A percentile compares a stretch with the other conserved stretches of the same genome.
Conservation (phyloP, 768 basidiomycete genomes). For the Omphalotus guepiniiformis region DNA sequence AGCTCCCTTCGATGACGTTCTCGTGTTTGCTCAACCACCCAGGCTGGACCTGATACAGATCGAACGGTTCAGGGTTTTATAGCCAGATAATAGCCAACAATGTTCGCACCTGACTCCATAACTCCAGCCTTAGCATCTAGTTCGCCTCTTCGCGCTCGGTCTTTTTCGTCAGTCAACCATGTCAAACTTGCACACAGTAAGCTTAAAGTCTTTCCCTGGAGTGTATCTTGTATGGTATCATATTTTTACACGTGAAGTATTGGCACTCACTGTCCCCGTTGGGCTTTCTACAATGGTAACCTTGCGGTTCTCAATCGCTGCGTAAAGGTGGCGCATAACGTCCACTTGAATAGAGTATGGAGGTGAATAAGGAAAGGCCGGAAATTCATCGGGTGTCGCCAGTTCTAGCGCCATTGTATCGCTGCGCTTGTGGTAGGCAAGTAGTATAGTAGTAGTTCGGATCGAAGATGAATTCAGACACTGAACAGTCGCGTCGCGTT, state of each 20-base stretch:
- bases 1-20: constrained; percentile 61
- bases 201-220: constrained; percentile 82
- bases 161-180: constrained; percentile 69
- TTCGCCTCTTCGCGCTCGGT: constrained; percentile 65
- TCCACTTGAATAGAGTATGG: constrained; percentile 84
- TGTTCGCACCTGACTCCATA: constrained; percentile 23
- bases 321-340: constrained; percentile 86
- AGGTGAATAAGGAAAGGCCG: constrained; percentile 77
- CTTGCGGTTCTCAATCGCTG: constrained; percentile 66
- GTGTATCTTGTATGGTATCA: neutral
- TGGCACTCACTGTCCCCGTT: constrained; percentile 67
- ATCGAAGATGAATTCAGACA: too few relatives aligned
- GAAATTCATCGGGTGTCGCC: constrained; percentile 62
- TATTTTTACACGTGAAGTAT: neutral
- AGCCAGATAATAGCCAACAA: constrained; percentile 23
- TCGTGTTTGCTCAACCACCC: constrained; percentile 72
- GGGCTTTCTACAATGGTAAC: constrained; percentile 87
- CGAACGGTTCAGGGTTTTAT: neutral
- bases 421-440: too few relatives aligned
- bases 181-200: constrained; percentile 72
- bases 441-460: too few relatives aligned
- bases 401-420: constrained; percentile 36
- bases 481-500: neutral
- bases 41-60: constrained; percentile 29
- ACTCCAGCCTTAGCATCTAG: constrained; percentile 37